These are phyloP conservation scores for Eucalyptus guilfoylei DNA, from an alignment of 345 rosid genomes.

Conservation along the genomic window DNA sequence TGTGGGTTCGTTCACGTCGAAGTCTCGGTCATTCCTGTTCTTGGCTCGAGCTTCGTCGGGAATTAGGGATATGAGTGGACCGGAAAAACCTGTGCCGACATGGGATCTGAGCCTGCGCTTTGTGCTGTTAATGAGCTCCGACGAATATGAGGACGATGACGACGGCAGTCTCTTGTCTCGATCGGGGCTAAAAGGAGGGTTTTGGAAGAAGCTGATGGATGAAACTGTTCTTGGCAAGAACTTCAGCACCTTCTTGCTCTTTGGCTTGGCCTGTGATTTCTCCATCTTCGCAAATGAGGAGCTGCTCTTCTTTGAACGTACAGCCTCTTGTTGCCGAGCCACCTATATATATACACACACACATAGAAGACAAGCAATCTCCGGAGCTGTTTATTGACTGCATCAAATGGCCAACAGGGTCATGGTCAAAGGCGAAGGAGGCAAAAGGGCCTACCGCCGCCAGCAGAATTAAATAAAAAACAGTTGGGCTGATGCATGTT, in stretches of 20 bases:
- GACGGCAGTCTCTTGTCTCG: slow-evolving; percentile 17
- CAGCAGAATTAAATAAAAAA: background rate
- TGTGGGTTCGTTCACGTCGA: slow-evolving; percentile 47
- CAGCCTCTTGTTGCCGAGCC: background rate
- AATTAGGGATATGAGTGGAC: slow-evolving; percentile 53
- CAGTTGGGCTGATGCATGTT: background rate
- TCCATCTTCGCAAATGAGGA: background rate
- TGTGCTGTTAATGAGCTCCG: background rate
- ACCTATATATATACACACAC: background rate
- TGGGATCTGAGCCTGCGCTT: background rate
- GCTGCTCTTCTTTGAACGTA: background rate
- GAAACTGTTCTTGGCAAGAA: slow-evolving; percentile 36
- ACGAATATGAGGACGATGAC: background rate
- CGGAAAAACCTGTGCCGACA: slow-evolving; percentile 28
- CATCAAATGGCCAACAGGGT: background rate
- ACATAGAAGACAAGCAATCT: background rate
- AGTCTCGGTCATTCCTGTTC: slow-evolving; percentile 3
- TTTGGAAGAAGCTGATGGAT: slow-evolving; percentile 21
- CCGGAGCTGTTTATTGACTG: background rate
- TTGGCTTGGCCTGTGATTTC: slow-evolving; percentile 7
- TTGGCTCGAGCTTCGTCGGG: slow-evolving; percentile 47
- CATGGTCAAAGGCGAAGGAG: background rate
- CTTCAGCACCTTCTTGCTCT: slow-evolving; percentile 19
- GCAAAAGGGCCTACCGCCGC: background rate
- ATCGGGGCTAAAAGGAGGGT: slow-evolving; percentile 56